Base-by-base conservation (phyloP, 768 basidiomycete species). In the Boletus edulis region DNA sequence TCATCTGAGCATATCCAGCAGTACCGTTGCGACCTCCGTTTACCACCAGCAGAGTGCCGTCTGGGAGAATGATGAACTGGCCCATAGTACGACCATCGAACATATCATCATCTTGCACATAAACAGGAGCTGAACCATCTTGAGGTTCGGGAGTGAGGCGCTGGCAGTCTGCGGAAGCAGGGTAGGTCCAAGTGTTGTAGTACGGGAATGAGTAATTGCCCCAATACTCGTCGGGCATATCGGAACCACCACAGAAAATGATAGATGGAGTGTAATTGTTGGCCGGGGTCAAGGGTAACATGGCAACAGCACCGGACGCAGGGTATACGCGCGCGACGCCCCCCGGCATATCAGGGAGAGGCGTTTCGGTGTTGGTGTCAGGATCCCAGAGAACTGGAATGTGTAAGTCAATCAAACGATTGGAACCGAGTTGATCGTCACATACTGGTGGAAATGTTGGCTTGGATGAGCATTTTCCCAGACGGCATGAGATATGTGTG, bases 181-280 rank as follows among this genome's bases (percentile, higher is more conserved):
- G 86, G 57, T 83, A 79, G 15, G 79, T 72, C 83, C 83, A 91
- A 1, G 89, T 90, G 70, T 93, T 82, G 69, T 84, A 82, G 56
- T 77, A 77, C 1, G 91, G 89, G 66, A 67, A 81, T 0, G 84
- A 77, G 67, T 93, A 94, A 69, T 91, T 83, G 52, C 91, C 92
- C 80, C 86, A 98, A 35, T 76, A 76, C 22, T 78, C 75, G 40
- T 86, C 87, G 11, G 84, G 76, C 81, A 96, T 87, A 67, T 87
- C 78, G 15, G 83, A 83, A 20, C 96, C 96, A 52, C 95, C 95
- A 63, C 95, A 98, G 74, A 98, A 95, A 46, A 98, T 63, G 54
- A 97, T 71, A 0, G 92, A 91, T 1, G 87, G 89, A 0, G 79
- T 83, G 71, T 89, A 98, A 67, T 91, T 87, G 74, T 96, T 97